Conservation (phyloP, 208 protist genomes). For the Blechomonas ayalai region DNA sequence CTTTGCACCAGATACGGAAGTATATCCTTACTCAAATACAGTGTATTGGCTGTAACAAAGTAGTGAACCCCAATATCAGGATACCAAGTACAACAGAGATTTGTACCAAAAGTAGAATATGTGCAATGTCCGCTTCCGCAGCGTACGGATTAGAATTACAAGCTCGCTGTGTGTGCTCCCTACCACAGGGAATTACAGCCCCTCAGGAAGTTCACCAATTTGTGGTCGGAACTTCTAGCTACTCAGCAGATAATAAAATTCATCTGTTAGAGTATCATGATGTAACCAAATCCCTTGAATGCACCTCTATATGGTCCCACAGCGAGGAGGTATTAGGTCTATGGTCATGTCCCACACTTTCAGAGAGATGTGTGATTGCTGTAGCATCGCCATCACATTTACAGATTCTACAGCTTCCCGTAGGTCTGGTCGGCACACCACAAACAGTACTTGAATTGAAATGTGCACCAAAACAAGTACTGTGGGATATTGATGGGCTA, state of each 20-base stretch:
- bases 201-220: conserved; percentile 45
- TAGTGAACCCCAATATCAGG: neutral
- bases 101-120: neutral
- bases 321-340: conserved; percentile 40
- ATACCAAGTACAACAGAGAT: neutral
- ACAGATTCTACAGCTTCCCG: conserved; percentile 27
- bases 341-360: conserved; percentile 56
- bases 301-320: conserved; percentile 50
- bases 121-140: conserved; percentile 25
- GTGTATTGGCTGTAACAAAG: neutral
- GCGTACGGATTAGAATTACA: conserved; percentile 59
- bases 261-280: conserved; percentile 69
- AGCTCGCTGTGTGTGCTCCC: conserved; percentile 35
- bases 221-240: conserved; percentile 54
- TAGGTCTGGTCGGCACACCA: conserved; percentile 30
- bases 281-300: conserved; percentile 50
- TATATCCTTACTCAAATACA: neutral
- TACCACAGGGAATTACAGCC: conserved; percentile 38
- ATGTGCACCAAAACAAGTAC: conserved; percentile 18
- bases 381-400: conserved; percentile 14
- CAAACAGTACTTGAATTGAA: conserved; percentile 19
- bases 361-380: conserved; percentile 33
- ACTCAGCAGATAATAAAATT: conserved; percentile 57
- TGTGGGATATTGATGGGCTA: conserved; percentile 83
- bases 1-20: neutral